Conservation (phyloP, 371 early-diverging fungal species). For the Capillidium heterosporum region DNA sequence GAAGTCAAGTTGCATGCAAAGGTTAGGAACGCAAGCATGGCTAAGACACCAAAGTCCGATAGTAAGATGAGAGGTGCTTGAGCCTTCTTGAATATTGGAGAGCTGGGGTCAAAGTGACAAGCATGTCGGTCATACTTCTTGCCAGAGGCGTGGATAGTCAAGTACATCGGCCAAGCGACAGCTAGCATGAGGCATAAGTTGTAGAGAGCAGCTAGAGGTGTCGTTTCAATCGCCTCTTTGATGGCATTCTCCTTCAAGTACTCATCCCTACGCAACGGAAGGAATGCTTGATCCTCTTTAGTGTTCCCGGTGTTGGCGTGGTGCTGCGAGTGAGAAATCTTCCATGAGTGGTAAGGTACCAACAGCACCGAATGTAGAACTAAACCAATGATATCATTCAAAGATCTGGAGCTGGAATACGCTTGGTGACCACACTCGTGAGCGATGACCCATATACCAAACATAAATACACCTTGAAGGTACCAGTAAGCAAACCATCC, state of each 20-base stretch:
- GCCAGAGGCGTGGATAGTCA: conserved; percentile 50
- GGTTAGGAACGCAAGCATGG: conserved; percentile 26
- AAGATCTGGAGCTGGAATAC: conserved; percentile 48
- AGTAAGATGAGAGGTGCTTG: conserved; percentile 42
- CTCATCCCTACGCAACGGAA: conserved; percentile 43
- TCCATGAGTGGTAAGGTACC: conserved; percentile 70
- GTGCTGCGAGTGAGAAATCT: conserved; percentile 55
- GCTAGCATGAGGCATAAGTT: conserved; percentile 36
- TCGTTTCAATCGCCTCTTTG: conserved; percentile 14
- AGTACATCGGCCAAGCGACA: conserved; percentile 73
- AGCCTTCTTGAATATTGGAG: conserved; percentile 51
- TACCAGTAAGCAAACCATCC: conserved; percentile 66
- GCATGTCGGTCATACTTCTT: conserved; percentile 51
- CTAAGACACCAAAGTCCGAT: conserved; percentile 46
- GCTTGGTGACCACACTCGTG: conserved; percentile 77
- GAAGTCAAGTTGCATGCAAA: conserved; percentile 22
- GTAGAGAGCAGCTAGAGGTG: conserved; percentile 15
- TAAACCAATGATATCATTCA: conserved; percentile 65
- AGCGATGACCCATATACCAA: conserved; percentile 75
- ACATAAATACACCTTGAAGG: conserved; percentile 54
- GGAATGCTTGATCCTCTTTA: conserved; percentile 74
- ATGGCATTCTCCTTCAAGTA: conserved; percentile 13
- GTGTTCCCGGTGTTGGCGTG: conserved; percentile 69
- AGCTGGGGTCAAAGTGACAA: conserved; percentile 61
- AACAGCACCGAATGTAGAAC: conserved; percentile 63